Percentiles rank a stretch among this genome's conserved stretches.
Evolutionary conservation across 2,329 filamentous ascomycete genomes (phyloP).

Genomic region (Scedosporium boydii): DNA sequence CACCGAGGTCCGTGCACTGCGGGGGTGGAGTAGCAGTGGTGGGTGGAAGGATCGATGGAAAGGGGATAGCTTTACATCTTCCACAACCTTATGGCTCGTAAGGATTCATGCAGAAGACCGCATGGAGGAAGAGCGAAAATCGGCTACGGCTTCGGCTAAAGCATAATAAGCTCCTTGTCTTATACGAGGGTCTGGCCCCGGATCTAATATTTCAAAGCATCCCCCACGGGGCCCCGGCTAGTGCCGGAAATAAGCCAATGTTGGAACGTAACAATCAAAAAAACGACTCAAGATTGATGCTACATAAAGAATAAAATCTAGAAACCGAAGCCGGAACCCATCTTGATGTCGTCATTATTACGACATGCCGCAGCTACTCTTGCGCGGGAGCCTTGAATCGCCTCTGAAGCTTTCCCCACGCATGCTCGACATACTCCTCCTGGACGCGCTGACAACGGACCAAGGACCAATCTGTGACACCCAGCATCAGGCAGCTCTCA

Average conservation of each 20-base stretch:
- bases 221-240: background rate
- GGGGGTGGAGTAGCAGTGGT: no score
- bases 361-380: background rate
- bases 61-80: no score
- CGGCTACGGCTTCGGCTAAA: background rate
- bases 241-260: background rate
- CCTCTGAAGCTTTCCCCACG: background rate
- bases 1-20: no score
- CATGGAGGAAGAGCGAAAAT: no score
- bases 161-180: background rate
- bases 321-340: no score
- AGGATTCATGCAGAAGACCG: no score
- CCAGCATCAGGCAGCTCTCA: slow-evolving; percentile 34
- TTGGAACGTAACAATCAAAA: background rate
- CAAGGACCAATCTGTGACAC: slow-evolving; percentile 3
- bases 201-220: background rate
- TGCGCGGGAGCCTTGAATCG: background rate
- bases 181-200: no score
- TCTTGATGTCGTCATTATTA: background rate
- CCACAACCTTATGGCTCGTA: no score
- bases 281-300: no score
- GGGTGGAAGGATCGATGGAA: no score
- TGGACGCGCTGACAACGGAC: background rate
- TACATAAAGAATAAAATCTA: no score
- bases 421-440: slow-evolving; percentile 3